Conservation (phyloP, 2,329 filamentous ascomycete genomes). For the Aspergillus ochraceoroseus region DNA sequence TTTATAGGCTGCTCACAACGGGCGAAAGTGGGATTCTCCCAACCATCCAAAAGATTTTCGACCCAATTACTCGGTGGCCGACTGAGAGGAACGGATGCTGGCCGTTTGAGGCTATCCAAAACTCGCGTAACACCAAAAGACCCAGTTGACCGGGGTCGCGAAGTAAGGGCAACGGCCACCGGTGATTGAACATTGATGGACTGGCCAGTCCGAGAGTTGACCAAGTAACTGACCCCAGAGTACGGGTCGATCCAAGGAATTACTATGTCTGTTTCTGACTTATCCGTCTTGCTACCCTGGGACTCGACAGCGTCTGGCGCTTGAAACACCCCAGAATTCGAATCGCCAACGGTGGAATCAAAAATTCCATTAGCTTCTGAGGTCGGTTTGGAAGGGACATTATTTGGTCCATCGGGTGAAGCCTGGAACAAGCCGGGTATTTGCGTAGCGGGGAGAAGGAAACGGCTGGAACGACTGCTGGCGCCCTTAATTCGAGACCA, state of each 20-base stretch:
- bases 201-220: constrained; percentile 37
- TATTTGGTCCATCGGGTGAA: too few relatives aligned
- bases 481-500: constrained; percentile 44
- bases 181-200: constrained; percentile 21
- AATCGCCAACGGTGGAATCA: constrained; percentile 1
- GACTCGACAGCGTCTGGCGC: background rate
- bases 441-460: too few relatives aligned
- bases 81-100: constrained; percentile 18
- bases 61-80: constrained; percentile 51
- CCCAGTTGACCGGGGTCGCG: constrained; percentile 19
- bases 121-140: constrained; percentile 11
- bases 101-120: constrained; percentile 11
- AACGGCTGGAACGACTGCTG: constrained; percentile 15
- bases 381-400: too few relatives aligned
- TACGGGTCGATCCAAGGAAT: constrained; percentile 57
- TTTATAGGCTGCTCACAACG: constrained; percentile 43
- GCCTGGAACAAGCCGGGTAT: too few relatives aligned
- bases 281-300: background rate
- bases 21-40: constrained; percentile 75
- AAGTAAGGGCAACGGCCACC: constrained; percentile 8
- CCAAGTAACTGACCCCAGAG: constrained; percentile 41
- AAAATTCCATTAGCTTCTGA: constrained; percentile 1
- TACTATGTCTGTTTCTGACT: constrained; percentile 17
- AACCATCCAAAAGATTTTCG: constrained; percentile 55
- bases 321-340: background rate